Conservation (phyloP, 805 yeast genomes). For the Barnettozyma siamensis region DNA sequence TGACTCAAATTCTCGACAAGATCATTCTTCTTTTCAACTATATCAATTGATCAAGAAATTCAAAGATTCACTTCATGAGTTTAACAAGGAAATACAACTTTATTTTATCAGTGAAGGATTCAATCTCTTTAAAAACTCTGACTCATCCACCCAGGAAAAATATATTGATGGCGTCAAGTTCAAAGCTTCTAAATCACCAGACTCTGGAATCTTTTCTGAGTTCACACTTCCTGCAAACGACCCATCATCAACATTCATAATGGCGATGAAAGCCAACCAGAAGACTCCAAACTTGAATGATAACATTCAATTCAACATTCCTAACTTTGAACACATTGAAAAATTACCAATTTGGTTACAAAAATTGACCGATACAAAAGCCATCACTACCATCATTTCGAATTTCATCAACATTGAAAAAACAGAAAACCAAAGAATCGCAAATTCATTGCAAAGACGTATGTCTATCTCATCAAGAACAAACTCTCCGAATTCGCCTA, state of each 20-base stretch:
- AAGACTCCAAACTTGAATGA: conserved; percentile 7
- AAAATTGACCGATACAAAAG: conserved; percentile 14
- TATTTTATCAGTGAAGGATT: conserved; percentile 22
- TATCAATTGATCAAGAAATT: conserved; percentile 24
- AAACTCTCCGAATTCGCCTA: conserved; percentile 2
- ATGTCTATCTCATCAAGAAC: conserved; percentile 8
- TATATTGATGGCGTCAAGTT: conserved; percentile 14
- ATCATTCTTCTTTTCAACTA: conserved; percentile 22
- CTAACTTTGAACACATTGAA: conserved; percentile 6
- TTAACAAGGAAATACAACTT: conserved; percentile 11
- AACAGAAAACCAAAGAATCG: conserved; percentile 28
- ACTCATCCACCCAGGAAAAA: neutral
- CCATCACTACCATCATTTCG: conserved; percentile 21
- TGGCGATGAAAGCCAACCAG: conserved; percentile 20
- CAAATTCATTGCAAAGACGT: conserved; percentile 14
- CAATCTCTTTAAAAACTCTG: conserved; percentile 9
- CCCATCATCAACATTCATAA: conserved; percentile 18
- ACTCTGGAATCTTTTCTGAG: conserved; percentile 14
- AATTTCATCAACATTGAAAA: conserved; percentile 29
- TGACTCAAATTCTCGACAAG: conserved; percentile 18
- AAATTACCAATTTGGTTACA: conserved; percentile 30
- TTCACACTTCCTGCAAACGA: conserved; percentile 23
- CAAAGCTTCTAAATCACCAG: conserved; percentile 10
- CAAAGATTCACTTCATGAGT: conserved; percentile 11
- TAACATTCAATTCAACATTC: conserved; percentile 9